These are phyloP conservation scores for Trypanosoma mega DNA, from an alignment of 208 protist genomes.

Conservation along the genomic window DNA sequence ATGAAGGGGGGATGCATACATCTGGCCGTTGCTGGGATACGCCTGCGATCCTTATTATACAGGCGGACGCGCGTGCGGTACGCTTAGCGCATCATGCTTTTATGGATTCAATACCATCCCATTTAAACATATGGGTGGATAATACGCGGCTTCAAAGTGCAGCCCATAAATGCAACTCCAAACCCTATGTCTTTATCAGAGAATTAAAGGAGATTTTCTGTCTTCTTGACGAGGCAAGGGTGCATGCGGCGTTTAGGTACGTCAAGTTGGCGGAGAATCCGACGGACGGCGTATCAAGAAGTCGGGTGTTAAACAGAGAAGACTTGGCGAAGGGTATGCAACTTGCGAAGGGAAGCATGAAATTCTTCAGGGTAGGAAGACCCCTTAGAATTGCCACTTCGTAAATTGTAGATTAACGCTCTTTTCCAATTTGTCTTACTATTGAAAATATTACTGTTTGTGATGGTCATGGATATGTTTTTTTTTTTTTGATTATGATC, in stretches of 20 bases:
- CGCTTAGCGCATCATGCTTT: not conserved
- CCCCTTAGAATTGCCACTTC: not conserved
- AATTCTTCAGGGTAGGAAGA: not conserved
- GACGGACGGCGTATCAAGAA: not conserved
- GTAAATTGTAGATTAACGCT: no score
- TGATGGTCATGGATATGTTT: no score
- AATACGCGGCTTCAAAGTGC: not conserved
- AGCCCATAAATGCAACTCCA: not conserved
- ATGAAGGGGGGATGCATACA: not conserved
- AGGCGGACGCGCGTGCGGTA: constrained; percentile 17
- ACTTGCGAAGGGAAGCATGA: not conserved
- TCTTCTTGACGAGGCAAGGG: not conserved
- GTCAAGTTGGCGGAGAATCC: not conserved
- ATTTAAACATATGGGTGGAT: not conserved
- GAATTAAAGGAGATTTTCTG: not conserved
- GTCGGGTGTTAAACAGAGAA: not conserved
- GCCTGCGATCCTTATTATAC: constrained; percentile 12
- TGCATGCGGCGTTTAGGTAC: not conserved
- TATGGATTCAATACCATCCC: not conserved
- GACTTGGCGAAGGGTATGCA: not conserved
- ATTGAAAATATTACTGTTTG: no score
- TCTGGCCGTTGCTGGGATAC: constrained; percentile 1
- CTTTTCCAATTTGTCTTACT: no score
- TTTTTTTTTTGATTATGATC: no score
- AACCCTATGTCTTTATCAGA: not conserved